Percentiles rank a stretch among this genome's conserved stretches.
These are phyloP conservation scores for Globisporangium cylindrosporum DNA, from an alignment of 352 stramenopile species.

Conservation along the genomic window DNA sequence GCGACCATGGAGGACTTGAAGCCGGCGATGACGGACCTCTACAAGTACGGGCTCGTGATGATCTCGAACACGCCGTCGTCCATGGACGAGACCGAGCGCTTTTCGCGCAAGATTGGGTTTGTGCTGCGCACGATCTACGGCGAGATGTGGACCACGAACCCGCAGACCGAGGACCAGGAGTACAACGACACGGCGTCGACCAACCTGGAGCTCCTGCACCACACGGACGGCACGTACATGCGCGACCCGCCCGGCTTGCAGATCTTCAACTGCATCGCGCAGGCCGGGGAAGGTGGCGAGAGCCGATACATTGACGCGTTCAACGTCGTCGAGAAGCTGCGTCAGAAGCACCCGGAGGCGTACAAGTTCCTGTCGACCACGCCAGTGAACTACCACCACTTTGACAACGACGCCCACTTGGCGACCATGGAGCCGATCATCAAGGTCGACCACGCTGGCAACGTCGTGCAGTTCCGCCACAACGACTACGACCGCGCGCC, in stretches of 20 bases:
- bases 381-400: constrained; percentile 70
- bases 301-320: constrained; percentile 85
- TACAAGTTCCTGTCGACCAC: constrained; percentile 73
- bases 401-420: constrained; percentile 74
- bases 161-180: constrained; percentile 52
- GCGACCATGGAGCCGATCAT: constrained; percentile 83
- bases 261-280: constrained; percentile 88
- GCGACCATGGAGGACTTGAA: constrained; percentile 49
- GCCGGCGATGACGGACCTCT: constrained; percentile 69
- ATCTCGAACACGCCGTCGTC: constrained; percentile 60
- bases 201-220: constrained; percentile 78
- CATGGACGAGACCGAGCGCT: constrained; percentile 79
- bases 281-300: constrained; percentile 66
- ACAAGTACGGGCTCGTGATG: constrained; percentile 68
- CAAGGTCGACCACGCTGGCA: constrained; percentile 59
- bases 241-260: constrained; percentile 82
- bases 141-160: constrained; percentile 88
- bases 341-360: constrained; percentile 47
- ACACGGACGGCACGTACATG: constrained; percentile 90
- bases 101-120: constrained; percentile 81
- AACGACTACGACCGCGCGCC: constrained; percentile 88
- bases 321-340: constrained; percentile 67
- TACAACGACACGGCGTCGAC: constrained; percentile 90
- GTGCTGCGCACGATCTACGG: constrained; percentile 87
- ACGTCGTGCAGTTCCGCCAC: constrained; percentile 83